Conservation (phyloP, 164 flowering plant genomes). For the Saururus chinensis region DNA sequence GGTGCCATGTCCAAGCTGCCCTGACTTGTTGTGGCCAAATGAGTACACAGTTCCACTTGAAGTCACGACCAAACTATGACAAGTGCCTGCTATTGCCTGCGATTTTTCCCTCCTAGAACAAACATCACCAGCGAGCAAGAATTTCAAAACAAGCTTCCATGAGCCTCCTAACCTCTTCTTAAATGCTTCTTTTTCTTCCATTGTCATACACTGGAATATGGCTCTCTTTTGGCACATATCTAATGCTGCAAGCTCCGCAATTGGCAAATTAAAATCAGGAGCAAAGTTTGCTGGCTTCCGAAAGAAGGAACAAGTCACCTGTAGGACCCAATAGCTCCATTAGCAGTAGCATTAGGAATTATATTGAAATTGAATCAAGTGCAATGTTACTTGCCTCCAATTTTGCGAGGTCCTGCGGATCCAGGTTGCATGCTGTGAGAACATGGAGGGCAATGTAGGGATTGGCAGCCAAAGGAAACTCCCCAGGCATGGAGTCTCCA, state of each 20-base stretch:
- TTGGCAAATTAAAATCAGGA: slow-evolving; percentile 66
- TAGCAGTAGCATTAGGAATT: slow-evolving; percentile 48
- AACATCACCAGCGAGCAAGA: slow-evolving; percentile 79
- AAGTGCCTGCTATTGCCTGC: slow-evolving; percentile 91
- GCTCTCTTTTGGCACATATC: slow-evolving; percentile 93
- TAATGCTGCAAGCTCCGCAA: slow-evolving; percentile 89
- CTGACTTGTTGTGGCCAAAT: slow-evolving; percentile 86
- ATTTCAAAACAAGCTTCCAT: slow-evolving; percentile 91
- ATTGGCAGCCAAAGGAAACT: slow-evolving; percentile 79
- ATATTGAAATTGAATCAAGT: neutral
- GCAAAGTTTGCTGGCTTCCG: slow-evolving; percentile 81
- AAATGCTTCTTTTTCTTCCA: slow-evolving; percentile 38
- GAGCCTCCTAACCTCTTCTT: slow-evolving; percentile 86
- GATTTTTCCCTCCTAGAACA: slow-evolving; percentile 82
- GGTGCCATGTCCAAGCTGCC: slow-evolving; percentile 94
- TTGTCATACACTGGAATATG: slow-evolving; percentile 73
- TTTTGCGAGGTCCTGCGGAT: slow-evolving; percentile 86
- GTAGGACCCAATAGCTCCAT: slow-evolving; percentile 31
- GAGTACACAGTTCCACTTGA: slow-evolving; percentile 68
- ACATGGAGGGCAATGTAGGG: slow-evolving; percentile 96
- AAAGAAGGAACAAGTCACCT: slow-evolving; percentile 91
- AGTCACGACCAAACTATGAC: slow-evolving; percentile 90
- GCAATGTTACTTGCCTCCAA: slow-evolving; percentile 73
- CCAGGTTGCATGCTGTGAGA: slow-evolving; percentile 71
- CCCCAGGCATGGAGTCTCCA: slow-evolving; percentile 74